Conservation (phyloP, 257 asterid species). For the Petrea volubilis region DNA sequence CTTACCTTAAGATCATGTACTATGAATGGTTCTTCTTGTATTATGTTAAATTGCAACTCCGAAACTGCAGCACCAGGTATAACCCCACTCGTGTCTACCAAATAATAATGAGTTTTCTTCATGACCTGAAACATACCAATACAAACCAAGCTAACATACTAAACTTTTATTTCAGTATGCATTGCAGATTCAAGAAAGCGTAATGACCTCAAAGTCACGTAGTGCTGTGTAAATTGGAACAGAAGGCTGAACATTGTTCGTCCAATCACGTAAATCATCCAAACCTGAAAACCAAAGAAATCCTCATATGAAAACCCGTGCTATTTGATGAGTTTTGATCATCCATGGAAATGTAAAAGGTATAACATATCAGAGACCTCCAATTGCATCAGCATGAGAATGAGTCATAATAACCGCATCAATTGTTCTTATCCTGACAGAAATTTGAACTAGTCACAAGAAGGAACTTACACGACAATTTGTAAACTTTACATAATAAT, state of each 20-base stretch:
- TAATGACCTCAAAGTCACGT: slow-evolving; percentile 90
- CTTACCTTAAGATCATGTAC: slow-evolving; percentile 76
- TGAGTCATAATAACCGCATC: slow-evolving; percentile 98
- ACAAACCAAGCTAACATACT: slow-evolving; percentile 7
- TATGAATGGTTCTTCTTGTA: slow-evolving; percentile 73
- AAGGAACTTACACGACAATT: slow-evolving; percentile 33
- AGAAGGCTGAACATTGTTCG: slow-evolving; percentile 85
- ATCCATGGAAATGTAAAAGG: slow-evolving; percentile 33
- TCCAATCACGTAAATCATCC: slow-evolving; percentile 99
- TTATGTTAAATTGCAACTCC: slow-evolving; percentile 76
- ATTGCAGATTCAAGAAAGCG: slow-evolving; percentile 12
- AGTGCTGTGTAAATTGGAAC: slow-evolving; percentile 87
- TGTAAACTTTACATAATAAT: slow-evolving; percentile 20
- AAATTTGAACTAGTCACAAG: slow-evolving; percentile 52
- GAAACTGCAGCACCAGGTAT: slow-evolving; percentile 97
- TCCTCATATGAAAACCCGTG: background rate
- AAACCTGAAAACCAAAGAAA: slow-evolving; percentile 53
- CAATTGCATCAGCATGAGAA: slow-evolving; percentile 99
- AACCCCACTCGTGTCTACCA: slow-evolving; percentile 73
- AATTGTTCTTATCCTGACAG: slow-evolving; percentile 91
- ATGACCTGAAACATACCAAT: slow-evolving; percentile 65
- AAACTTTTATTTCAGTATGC: background rate
- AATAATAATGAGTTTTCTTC: slow-evolving; percentile 95
- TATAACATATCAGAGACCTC: slow-evolving; percentile 79
- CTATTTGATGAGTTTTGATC: slow-evolving; percentile 25